Evolutionary conservation across 148 eudicot genomes (phyloP).

Genomic region (Cornus florida): DNA sequence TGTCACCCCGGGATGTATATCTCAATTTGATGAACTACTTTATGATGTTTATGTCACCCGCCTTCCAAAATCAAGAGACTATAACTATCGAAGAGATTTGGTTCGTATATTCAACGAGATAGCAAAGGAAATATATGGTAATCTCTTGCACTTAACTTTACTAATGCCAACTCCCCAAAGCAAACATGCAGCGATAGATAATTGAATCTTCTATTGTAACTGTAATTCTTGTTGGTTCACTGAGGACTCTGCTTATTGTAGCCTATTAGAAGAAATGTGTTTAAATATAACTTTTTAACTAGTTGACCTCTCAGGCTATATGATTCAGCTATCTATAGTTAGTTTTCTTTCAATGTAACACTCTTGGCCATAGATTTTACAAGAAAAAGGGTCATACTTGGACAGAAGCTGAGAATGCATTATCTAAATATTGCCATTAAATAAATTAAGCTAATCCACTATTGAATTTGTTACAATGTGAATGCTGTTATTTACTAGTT

Average conservation of each 20-base stretch:
- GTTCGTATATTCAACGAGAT: slow-evolving; percentile 71
- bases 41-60: slow-evolving; percentile 42
- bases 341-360: not conserved
- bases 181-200: too few species aligned
- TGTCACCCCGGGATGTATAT: slow-evolving; percentile 25
- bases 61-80: slow-evolving; percentile 62
- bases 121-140: slow-evolving; percentile 81
- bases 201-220: not conserved
- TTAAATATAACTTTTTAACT: not conserved
- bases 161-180: not conserved
- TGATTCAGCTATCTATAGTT: not conserved
- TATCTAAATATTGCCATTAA: not conserved
- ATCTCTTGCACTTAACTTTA: slow-evolving; percentile 9
- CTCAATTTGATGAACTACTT: slow-evolving; percentile 45
- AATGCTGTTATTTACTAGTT: not conserved
- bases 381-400: not conserved
- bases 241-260: not conserved
- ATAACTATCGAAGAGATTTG: slow-evolving; percentile 58
- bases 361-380: not conserved
- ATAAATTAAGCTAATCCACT: not conserved
- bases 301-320: not conserved
- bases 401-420: not conserved
- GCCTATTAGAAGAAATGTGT: not conserved
- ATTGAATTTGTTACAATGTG: not conserved
- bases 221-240: not conserved